Conservation (phyloP, 345 rosid genomes). For the Jatropha curcas region DNA sequence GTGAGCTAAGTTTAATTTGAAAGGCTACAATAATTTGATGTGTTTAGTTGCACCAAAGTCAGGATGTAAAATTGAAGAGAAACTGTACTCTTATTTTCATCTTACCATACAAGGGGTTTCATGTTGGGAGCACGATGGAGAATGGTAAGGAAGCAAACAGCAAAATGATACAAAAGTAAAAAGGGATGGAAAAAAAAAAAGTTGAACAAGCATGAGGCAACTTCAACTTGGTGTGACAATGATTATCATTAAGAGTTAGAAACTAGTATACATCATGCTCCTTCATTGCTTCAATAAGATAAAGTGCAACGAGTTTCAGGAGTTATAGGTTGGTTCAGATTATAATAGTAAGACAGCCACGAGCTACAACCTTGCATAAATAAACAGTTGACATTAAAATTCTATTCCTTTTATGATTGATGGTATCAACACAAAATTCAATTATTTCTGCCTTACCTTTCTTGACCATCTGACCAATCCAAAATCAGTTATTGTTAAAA, state of each 20-base stretch:
- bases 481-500: not conserved
- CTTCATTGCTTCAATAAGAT: not conserved
- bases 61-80: too few relatives aligned
- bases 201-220: not conserved
- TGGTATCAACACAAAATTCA: constrained; percentile 3
- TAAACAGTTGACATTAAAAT: not conserved
- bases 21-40: not conserved
- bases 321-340: not conserved
- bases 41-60: not conserved
- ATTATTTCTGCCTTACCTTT: not conserved
- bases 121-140: too few relatives aligned
- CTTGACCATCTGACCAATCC: not conserved
- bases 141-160: not conserved
- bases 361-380: not conserved
- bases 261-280: not conserved
- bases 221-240: not conserved
- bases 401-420: not conserved
- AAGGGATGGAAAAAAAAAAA: too few relatives aligned
- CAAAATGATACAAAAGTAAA: not conserved
- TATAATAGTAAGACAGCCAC: not conserved
- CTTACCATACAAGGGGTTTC: too few relatives aligned
- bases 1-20: not conserved
- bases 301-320: not conserved
- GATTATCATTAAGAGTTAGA: not conserved
- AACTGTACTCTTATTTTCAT: too few relatives aligned